These are phyloP conservation scores for Allium cepa DNA, from an alignment of 106 monocot species.

Conservation along the genomic window DNA sequence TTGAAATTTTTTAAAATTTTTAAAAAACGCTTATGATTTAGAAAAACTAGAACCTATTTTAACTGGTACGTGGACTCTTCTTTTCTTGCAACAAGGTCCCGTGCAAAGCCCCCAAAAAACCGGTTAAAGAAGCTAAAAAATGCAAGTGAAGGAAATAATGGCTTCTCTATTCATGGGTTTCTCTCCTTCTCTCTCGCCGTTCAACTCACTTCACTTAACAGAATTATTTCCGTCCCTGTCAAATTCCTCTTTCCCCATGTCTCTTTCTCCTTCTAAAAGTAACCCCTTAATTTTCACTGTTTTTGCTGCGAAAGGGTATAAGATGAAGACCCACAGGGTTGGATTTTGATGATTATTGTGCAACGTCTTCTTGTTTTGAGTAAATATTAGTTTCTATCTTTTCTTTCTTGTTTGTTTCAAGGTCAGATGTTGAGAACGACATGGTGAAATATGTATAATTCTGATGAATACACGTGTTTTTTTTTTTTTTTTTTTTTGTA, in stretches of 20 bases:
- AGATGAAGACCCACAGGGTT: constrained; percentile 99
- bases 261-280: constrained; percentile 6
- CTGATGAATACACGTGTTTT: too few species aligned
- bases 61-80: too few species aligned
- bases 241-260: constrained; percentile 1
- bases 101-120: too few species aligned
- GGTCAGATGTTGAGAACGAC: too few species aligned
- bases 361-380: constrained; percentile 10
- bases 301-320: constrained; percentile 75
- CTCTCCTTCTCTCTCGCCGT: constrained; percentile 5
- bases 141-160: not conserved
- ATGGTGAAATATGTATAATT: too few species aligned
- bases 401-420: not conserved
- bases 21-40: too few species aligned
- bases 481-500: constrained; percentile 15
- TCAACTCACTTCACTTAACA: constrained; percentile 10
- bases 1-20: too few species aligned
- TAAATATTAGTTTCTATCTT: constrained; percentile 8
- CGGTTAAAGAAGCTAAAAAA: not conserved
- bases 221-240: constrained; percentile 1
- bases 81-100: too few species aligned
- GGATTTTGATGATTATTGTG: not conserved
- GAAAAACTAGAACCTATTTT: too few species aligned
- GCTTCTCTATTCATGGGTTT: constrained; percentile 16
- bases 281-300: constrained; percentile 18